A percentile compares a stretch with the other conserved stretches of the same genome.
phyloP scores from a whole-genome alignment of 1,284 basidiomycete species.

The Trametes versicolor region DNA sequence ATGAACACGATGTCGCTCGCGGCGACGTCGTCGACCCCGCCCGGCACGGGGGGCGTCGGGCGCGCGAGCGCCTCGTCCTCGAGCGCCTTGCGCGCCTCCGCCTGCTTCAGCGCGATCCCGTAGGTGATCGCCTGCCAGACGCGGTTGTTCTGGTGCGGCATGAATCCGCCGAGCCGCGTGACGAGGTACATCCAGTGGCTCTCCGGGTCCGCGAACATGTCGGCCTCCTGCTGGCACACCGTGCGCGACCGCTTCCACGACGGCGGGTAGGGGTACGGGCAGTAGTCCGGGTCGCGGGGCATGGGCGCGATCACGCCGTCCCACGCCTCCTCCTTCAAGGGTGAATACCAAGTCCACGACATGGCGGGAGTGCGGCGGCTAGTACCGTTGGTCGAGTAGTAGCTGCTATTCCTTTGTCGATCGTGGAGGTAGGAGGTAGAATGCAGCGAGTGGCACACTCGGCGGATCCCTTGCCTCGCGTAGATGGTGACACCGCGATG shows the following conservation, averaged over 20 bases:
- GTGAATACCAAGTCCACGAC: too few relatives aligned
- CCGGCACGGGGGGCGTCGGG: slow-evolving; percentile 12
- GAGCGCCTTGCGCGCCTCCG: slow-evolving; percentile 10
- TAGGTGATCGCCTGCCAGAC: slow-evolving; percentile 4
- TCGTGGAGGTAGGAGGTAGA: too few relatives aligned
- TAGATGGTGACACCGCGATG: not conserved
- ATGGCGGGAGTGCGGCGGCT: too few relatives aligned
- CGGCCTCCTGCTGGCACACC: slow-evolving; percentile 4
- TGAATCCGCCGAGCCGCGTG: not conserved
- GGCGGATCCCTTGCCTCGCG: not conserved
- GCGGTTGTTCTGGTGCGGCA: slow-evolving; percentile 8
- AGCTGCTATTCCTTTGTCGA: not conserved
- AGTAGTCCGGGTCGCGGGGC: slow-evolving; percentile 21
- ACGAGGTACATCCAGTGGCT: slow-evolving; percentile 19
- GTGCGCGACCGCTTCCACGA: slow-evolving; percentile 10
- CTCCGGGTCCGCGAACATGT: slow-evolving; percentile 19
- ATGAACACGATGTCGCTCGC: slow-evolving; percentile 14
- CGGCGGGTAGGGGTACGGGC: slow-evolving; percentile 32
- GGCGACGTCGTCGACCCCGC: not conserved
- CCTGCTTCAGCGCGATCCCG: slow-evolving; percentile 13
- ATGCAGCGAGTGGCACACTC: not conserved
- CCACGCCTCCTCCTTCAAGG: too few relatives aligned
- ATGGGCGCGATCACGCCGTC: slow-evolving; percentile 14
- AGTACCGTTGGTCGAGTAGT: not conserved
- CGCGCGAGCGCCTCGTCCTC: slow-evolving; percentile 21